Conservation (phyloP, 495 filamentous ascomycete species). For the Geopyxis carbonaria region DNA sequence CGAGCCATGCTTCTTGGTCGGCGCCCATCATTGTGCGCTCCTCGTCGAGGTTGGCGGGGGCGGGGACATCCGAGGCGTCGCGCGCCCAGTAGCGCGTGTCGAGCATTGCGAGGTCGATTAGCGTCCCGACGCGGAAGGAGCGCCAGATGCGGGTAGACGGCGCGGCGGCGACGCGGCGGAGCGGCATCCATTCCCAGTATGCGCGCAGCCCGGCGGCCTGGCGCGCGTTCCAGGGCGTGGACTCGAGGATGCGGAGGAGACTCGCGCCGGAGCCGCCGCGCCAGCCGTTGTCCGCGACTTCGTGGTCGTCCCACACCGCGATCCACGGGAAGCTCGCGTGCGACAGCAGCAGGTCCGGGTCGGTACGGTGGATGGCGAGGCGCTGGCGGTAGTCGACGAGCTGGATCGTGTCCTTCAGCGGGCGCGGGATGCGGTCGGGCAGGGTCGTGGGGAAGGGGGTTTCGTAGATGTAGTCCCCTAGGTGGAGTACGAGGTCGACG, state of each 20-base stretch:
- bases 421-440: slow-evolving; percentile 37
- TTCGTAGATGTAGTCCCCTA: slow-evolving; percentile 58
- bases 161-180: slow-evolving; percentile 21
- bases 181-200: slow-evolving; percentile 53
- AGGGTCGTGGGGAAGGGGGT: slow-evolving; percentile 32
- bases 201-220: slow-evolving; percentile 53
- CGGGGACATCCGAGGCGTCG: slow-evolving; percentile 33
- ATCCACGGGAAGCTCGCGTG: slow-evolving; percentile 50
- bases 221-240: slow-evolving; percentile 41
- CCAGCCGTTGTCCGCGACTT: slow-evolving; percentile 48
- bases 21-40: slow-evolving; percentile 45
- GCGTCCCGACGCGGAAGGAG: slow-evolving; percentile 43
- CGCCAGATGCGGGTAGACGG: slow-evolving; percentile 44
- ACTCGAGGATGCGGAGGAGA: slow-evolving; percentile 39
- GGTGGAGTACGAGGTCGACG: slow-evolving; percentile 38
- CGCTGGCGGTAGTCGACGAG: slow-evolving; percentile 46
- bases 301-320: slow-evolving; percentile 54
- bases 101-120: slow-evolving; percentile 51
- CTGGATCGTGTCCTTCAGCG: slow-evolving; percentile 32
- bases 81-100: slow-evolving; percentile 53
- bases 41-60: slow-evolving; percentile 37
- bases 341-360: slow-evolving; percentile 40
- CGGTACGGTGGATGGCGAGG: slow-evolving; percentile 43
- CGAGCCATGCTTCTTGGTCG: slow-evolving; percentile 51
- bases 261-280: slow-evolving; percentile 37